phyloP scores from a whole-genome alignment of 192 early-diverging fungal species.

The Fimicolochytrium jonesii region DNA sequence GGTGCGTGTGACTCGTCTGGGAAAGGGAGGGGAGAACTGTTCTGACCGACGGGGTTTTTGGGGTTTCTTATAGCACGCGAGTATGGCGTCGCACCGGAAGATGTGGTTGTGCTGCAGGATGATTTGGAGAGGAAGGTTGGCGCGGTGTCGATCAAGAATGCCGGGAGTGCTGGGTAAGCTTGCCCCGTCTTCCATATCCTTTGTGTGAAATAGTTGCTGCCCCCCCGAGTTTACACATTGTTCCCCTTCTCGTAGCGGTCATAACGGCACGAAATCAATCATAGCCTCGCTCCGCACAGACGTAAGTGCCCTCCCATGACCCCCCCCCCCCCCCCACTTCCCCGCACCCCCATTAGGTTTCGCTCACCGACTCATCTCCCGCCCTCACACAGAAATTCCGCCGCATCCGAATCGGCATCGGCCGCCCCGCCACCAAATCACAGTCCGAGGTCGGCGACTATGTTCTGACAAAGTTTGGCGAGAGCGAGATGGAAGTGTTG shows the following conservation, averaged over 20 bases:
- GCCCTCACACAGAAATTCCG: slow-evolving; percentile 36
- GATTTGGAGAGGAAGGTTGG: slow-evolving; percentile 68
- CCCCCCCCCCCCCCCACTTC: not conserved
- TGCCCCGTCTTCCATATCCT: not conserved
- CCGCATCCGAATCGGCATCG: slow-evolving; percentile 67
- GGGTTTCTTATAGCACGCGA: slow-evolving; percentile 36
- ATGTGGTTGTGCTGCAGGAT: slow-evolving; percentile 67
- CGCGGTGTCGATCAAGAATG: slow-evolving; percentile 52
- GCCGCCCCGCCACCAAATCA: slow-evolving; percentile 45
- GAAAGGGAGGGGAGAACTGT: not conserved
- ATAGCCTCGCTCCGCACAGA: slow-evolving; percentile 45
- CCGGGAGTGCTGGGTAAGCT: slow-evolving; percentile 58
- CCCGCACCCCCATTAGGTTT: not conserved
- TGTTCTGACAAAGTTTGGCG: slow-evolving; percentile 54
- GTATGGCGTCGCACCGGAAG: slow-evolving; percentile 31
- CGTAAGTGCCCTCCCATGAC: slow-evolving; percentile 11
- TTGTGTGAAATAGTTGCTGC: not conserved
- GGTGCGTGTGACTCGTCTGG: slow-evolving; percentile 33
- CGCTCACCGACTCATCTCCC: not conserved
- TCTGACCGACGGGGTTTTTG: not conserved
- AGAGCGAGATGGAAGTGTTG: slow-evolving; percentile 44
- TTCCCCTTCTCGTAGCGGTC: slow-evolving; percentile 54
- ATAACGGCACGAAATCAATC: slow-evolving; percentile 72
- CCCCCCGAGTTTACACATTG: not conserved
- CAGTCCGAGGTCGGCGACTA: slow-evolving; percentile 46